Percentiles rank a stretch among this genome's conserved stretches.
These are phyloP conservation scores for Juncus inflexus DNA, from an alignment of 176 grass and related monocot genomes.

Conservation along the genomic window DNA sequence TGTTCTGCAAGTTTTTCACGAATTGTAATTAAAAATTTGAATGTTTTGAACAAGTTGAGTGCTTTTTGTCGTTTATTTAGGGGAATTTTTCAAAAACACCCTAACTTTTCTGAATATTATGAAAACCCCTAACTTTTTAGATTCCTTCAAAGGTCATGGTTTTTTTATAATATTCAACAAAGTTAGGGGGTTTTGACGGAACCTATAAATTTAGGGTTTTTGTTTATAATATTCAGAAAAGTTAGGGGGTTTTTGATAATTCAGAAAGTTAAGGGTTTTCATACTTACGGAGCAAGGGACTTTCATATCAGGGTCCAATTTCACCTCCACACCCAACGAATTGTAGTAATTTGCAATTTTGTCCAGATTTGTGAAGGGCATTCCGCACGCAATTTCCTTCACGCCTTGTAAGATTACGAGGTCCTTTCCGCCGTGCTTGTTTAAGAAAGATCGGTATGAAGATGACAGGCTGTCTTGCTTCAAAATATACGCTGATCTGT, in stretches of 20 bases:
- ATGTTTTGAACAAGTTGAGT: constrained; percentile 2
- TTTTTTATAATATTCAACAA: background rate
- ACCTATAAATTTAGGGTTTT: background rate
- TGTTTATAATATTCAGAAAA: background rate
- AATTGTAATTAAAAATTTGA: background rate
- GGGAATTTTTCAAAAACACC: too few species aligned
- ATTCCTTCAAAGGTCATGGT: background rate
- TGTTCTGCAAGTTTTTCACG: constrained; percentile 91
- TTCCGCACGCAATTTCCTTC: constrained; percentile 68
- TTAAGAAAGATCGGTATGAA: constrained; percentile 85
- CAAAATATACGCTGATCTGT: constrained; percentile 83
- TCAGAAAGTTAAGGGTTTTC: background rate
- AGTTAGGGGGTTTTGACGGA: background rate
- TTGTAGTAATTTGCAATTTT: constrained; percentile 72
- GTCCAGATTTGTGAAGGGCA: constrained; percentile 63
- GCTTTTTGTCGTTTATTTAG: too few species aligned
- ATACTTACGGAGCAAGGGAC: constrained; percentile 83
- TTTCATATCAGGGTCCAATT: constrained; percentile 87
- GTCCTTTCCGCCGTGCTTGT: constrained; percentile 91
- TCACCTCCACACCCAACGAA: constrained; percentile 71
- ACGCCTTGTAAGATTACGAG: constrained; percentile 65
- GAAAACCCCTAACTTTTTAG: background rate
- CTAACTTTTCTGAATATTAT: background rate
- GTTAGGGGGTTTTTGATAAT: too few species aligned
- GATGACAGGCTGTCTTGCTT: constrained; percentile 83